phyloP scores from a whole-genome alignment of 371 early-diverging fungal genomes.

The Mortierella polycephala region DNA sequence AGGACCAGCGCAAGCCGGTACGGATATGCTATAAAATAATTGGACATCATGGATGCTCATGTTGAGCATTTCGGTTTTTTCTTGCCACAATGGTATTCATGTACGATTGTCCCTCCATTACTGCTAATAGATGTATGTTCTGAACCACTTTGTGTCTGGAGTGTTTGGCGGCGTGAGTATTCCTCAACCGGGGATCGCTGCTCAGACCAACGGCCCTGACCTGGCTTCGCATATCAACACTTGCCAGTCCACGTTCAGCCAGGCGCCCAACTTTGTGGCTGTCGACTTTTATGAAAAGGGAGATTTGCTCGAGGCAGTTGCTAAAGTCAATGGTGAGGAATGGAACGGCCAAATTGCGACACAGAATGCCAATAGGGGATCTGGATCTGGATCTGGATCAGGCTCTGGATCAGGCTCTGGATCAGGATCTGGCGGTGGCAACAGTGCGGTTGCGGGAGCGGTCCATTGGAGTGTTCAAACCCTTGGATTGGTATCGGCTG shows the following conservation, averaged over 20 bases:
- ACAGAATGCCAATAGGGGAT: too few relatives aligned
- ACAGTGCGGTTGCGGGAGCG: not conserved
- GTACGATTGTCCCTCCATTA: not conserved
- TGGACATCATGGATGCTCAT: not conserved
- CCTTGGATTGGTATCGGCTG: not conserved
- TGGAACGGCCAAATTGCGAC: constrained; percentile 43
- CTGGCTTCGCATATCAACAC: constrained; percentile 58
- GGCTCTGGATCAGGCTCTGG: not conserved
- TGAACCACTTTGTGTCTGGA: constrained; percentile 73
- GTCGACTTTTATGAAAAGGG: constrained; percentile 85
- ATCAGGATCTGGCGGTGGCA: not conserved
- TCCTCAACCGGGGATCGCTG: constrained; percentile 63
- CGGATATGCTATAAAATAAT: not conserved
- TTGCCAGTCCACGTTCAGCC: constrained; percentile 61
- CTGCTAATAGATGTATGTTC: constrained; percentile 61
- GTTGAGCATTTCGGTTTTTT: not conserved
- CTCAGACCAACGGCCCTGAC: constrained; percentile 60
- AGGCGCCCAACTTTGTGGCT: constrained; percentile 76
- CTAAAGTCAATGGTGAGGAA: constrained; percentile 73
- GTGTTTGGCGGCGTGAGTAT: constrained; percentile 52
- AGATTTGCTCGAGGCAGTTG: constrained; percentile 62
- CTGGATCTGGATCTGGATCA: not conserved
- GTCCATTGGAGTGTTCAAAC: not conserved
- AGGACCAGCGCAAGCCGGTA: constrained; percentile 42
- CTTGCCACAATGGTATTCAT: not conserved